Evolutionary conservation across 805 yeast species (phyloP).

Genomic region (Cyberlindnera amylophila): DNA sequence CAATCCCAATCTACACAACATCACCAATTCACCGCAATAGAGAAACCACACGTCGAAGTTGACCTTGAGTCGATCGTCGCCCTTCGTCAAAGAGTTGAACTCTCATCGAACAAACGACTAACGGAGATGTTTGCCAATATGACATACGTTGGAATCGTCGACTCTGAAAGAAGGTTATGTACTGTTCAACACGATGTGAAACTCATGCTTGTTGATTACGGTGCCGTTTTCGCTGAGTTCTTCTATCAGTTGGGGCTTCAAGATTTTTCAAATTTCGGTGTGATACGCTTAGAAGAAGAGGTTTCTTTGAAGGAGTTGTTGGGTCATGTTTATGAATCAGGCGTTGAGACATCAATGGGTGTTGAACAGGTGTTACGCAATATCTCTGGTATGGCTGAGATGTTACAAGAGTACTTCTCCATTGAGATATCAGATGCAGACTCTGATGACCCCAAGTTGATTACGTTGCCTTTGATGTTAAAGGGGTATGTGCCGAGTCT

Average conservation of each 20-base stretch:
- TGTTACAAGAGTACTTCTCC: conserved; percentile 79
- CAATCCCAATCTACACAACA: not conserved
- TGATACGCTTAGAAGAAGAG: conserved; percentile 36
- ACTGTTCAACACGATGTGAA: conserved; percentile 84
- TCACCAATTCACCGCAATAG: not conserved
- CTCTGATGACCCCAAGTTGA: conserved; percentile 34
- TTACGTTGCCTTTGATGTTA: conserved; percentile 63
- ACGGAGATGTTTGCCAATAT: conserved; percentile 67
- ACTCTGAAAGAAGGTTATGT: conserved; percentile 60
- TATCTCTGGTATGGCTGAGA: conserved; percentile 56
- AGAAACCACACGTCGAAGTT: conserved; percentile 31
- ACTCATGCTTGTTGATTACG: conserved; percentile 77
- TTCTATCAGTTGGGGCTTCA: conserved; percentile 79
- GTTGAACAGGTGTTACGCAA: conserved; percentile 26
- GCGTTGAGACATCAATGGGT: conserved; percentile 19
- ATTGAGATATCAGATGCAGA: conserved; percentile 35
- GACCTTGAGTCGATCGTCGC: conserved; percentile 55
- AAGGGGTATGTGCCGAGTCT: conserved; percentile 60
- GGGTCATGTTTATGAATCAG: conserved; percentile 10
- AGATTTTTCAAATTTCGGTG: conserved; percentile 82
- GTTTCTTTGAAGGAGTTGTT: conserved; percentile 10
- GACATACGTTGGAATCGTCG: conserved; percentile 80
- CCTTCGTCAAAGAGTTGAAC: conserved; percentile 49
- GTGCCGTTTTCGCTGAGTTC: conserved; percentile 58
- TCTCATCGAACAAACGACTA: conserved; percentile 44